Percentiles rank a stretch among this genome's conserved stretches.
Conservation (phyloP, 768 basidiomycete genomes). For the Mycena venus region DNA sequence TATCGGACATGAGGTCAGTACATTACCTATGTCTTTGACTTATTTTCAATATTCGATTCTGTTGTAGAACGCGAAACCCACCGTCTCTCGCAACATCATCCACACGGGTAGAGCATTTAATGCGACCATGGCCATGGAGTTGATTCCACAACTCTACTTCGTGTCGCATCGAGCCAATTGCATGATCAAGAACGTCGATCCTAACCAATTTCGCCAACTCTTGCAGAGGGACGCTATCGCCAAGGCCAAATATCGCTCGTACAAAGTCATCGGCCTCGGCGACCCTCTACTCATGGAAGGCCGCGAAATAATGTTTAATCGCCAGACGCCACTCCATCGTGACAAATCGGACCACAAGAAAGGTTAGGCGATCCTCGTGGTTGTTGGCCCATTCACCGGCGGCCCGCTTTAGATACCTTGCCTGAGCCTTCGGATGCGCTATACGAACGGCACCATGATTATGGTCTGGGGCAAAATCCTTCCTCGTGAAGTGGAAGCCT, state of each 20-base stretch:
- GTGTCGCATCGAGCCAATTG: background rate
- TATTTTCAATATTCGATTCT: background rate
- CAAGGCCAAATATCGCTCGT: background rate
- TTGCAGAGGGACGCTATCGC: background rate
- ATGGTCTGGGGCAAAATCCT: constrained; percentile 30
- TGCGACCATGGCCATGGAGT: background rate
- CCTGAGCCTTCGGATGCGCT: constrained; percentile 24
- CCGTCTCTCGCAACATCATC: background rate
- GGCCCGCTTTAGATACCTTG: constrained; percentile 24
- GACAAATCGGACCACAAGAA: background rate
- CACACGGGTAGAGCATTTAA: background rate
- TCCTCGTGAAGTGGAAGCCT: constrained; percentile 34
- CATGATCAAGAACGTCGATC: background rate
- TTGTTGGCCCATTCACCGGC: constrained; percentile 2
- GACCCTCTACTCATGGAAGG: constrained; percentile 13
- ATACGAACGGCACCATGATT: constrained; percentile 28
- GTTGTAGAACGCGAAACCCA: background rate
- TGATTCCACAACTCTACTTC: background rate
- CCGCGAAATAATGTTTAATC: constrained; percentile 2
- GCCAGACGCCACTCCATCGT: background rate
- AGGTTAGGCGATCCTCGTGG: background rate
- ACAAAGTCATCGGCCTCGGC: background rate
- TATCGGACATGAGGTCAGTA: background rate
- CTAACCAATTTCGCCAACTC: background rate
- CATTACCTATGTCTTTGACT: background rate